Evolutionary conservation across 2,329 filamentous ascomycete species (phyloP), one percentile per base, ranked within the genome.

Genomic region (Metarhizium anisopliae): DNA sequence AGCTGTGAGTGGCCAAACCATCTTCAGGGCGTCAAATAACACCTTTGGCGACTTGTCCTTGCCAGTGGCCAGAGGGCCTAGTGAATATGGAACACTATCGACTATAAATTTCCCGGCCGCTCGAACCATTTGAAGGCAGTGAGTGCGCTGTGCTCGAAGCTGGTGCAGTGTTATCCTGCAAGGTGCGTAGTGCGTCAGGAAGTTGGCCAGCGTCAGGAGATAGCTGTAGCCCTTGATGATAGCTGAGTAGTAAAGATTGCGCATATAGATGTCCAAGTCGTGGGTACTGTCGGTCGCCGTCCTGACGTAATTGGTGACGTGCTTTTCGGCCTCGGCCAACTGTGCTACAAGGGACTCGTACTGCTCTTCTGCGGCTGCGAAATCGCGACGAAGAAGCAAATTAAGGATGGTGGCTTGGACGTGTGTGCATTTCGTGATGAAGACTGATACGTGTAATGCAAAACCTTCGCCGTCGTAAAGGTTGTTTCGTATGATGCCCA

Each of bases 1-100:
- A 1, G 65, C 56, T 6, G 66, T 67, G 20, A 74, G 63, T 8
- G 72, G 72, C 68, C 71, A 74, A 16, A 74, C 63, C 32, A 73
- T 56, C 61, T 67, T 68, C 43, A 74, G 55, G 1, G 69, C 70
- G 32, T 72, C 69, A 54, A 73, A 72, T 43, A 72, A 59, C 11
- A 64, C 62, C 45, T 61, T 63, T 25, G 70, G 71, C 10, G 69
- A 62, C 40, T 62, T 61, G 51, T 67, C 65, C 10, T 61, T 59
- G 40, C 61, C 59, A 2, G 59, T 57, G 10, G 60, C 54, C 20
- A 63, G 59, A 2, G 64, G 62, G 13, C 63, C 65, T 10, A 73
- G 58, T 6, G 63, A 56, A 11, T 20, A 42, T 1, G 65, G 64
- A 5, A 69, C 58, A 29, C 56, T 57, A 13, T 65, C 59, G 18